Evolutionary conservation across 495 filamentous ascomycete species (phyloP).

Genomic region (Trichocladium antarcticum): DNA sequence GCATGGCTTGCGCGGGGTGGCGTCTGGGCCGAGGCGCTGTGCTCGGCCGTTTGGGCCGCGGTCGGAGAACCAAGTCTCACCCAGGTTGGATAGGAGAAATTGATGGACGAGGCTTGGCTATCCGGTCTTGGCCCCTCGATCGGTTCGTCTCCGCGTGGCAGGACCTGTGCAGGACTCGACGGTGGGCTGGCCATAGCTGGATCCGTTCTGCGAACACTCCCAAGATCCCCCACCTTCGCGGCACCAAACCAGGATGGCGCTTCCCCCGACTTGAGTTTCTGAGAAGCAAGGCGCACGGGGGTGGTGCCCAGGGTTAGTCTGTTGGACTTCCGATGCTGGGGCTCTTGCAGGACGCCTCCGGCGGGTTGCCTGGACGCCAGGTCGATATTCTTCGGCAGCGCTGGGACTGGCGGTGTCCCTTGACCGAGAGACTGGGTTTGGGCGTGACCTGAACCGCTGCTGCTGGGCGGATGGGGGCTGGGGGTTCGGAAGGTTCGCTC

Average conservation of each 20-base stretch:
- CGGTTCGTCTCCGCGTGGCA: slow-evolving; percentile 5
- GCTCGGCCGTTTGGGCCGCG: slow-evolving; percentile 7
- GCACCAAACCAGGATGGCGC: slow-evolving; percentile 34
- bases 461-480: slow-evolving; percentile 46
- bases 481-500: slow-evolving; percentile 68
- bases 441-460: slow-evolving; percentile 31
- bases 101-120: slow-evolving; percentile 57
- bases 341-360: slow-evolving; percentile 1
- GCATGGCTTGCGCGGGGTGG: neutral
- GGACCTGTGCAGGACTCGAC: slow-evolving; percentile 23
- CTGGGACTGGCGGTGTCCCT: slow-evolving; percentile 62
- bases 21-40: neutral
- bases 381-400: slow-evolving; percentile 46
- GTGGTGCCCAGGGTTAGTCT: slow-evolving; percentile 27
- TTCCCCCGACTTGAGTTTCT: slow-evolving; percentile 29
- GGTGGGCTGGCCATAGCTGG: slow-evolving; percentile 31
- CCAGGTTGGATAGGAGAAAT: slow-evolving; percentile 69
- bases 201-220: slow-evolving; percentile 34
- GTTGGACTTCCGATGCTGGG: slow-evolving; percentile 16
- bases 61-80: slow-evolving; percentile 28
- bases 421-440: slow-evolving; percentile 13
- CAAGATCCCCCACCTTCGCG: slow-evolving; percentile 32
- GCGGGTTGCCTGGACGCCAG: slow-evolving; percentile 8
- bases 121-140: slow-evolving; percentile 33
- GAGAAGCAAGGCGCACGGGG: slow-evolving; percentile 34